Evolutionary conservation across 2,329 filamentous ascomycete genomes (phyloP), one percentile per base, ranked within the genome.

Genomic region (Alternaria novae-zelandiae): DNA sequence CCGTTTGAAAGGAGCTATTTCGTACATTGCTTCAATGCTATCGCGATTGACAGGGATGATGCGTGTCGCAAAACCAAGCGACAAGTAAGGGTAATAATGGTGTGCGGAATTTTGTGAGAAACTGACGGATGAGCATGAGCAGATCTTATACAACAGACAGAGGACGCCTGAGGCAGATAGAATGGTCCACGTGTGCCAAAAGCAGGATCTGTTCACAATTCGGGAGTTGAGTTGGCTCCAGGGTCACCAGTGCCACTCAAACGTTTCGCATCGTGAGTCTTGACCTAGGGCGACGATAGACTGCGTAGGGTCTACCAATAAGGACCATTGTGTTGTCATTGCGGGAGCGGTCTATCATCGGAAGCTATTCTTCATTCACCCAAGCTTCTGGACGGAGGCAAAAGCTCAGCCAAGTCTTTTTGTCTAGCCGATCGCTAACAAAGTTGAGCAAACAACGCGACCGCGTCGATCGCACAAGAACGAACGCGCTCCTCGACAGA

Each of bases 371-470:
- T 50, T 46, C 11, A n/a, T 56, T 53, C 13, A 47, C 21, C 21
- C 17, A 49, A 54, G 49, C 50, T 57, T 50, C n/a, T 50, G 32
- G 10, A 17, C 30, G 30, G 23, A 45, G 30, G 23, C 26, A 28
- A 23, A 54, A 53, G 8, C 28, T 26, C 10, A 49, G 28, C 54
- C 30, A 61, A 54, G 49, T 58, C 30, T 36, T n/a, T 43, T 4
- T 13, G 13, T 21, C 49, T 28, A 54, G 21, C 58, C 32, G 25
- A 44, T 25, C 21, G 13, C 53, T 44, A 36, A 17, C 49, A 17
- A 41, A 36, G 30, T 36, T 41, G 30, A 61, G 57, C 61, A 61
- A 61, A 64, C 61, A 61, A 46, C 36, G 26, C 57, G 49, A 23
- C 15, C 15, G 28, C 13, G 15, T n/a, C 36, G 9, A 21, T 21